A percentile compares a stretch with the other conserved stretches of the same genome.
These are phyloP conservation scores for Annulohypoxylon moriforme DNA, from an alignment of 495 filamentous ascomycete genomes.

Conservation along the genomic window DNA sequence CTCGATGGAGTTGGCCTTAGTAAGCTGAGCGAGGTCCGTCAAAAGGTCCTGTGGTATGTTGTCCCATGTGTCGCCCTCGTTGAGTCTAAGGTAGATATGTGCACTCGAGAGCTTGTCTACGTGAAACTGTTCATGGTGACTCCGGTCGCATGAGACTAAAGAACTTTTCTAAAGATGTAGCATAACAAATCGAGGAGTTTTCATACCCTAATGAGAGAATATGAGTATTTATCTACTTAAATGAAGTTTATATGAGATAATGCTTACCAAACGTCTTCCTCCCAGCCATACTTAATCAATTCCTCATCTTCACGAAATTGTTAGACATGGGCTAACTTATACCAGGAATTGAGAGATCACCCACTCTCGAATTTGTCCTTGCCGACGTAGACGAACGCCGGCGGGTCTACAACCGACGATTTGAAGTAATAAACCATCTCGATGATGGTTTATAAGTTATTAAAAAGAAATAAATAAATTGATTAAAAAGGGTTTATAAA, in stretches of 20 bases:
- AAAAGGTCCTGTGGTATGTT: slow-evolving; percentile 78
- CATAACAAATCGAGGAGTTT: slow-evolving; percentile 15
- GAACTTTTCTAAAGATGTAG: neutral
- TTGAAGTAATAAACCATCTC: slow-evolving; percentile 97
- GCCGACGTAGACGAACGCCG: slow-evolving; percentile 93
- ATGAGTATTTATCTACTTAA: slow-evolving; percentile 10
- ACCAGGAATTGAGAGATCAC: slow-evolving; percentile 44
- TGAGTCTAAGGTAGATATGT: slow-evolving; percentile 91
- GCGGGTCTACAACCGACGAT: slow-evolving; percentile 74
- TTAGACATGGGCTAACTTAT: slow-evolving; percentile 32
- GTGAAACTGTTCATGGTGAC: slow-evolving; percentile 75
- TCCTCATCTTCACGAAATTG: slow-evolving; percentile 81
- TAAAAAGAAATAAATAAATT: neutral
- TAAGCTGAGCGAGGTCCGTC: slow-evolving; percentile 90
- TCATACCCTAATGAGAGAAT: slow-evolving; percentile 45
- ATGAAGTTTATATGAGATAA: neutral
- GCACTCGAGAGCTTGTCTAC: slow-evolving; percentile 97
- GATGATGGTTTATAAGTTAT: neutral
- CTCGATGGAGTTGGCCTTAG: slow-evolving; percentile 98
- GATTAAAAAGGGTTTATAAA: slow-evolving; percentile 7
- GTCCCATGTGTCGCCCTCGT: slow-evolving; percentile 87
- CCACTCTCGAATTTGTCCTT: slow-evolving; percentile 99
- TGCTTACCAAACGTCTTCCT: slow-evolving; percentile 92
- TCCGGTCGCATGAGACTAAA: slow-evolving; percentile 33
- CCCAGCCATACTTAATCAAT: slow-evolving; percentile 90